phyloP scores from a whole-genome alignment of 768 basidiomycete species.

The Hygrocybe punicea region DNA sequence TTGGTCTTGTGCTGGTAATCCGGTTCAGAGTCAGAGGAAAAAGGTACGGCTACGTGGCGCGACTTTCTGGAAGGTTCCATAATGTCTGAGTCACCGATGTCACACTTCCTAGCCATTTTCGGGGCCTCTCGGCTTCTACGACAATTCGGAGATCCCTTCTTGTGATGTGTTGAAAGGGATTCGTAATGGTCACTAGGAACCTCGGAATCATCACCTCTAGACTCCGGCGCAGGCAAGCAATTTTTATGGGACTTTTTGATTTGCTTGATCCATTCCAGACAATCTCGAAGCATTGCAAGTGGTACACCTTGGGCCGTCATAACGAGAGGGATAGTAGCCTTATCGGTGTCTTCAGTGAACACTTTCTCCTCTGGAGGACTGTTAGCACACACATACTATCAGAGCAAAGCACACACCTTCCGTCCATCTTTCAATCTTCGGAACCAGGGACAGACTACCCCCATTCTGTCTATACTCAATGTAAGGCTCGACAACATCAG shows the following conservation, averaged over 20 bases:
- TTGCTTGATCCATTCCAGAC: neutral
- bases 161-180: too few relatives aligned
- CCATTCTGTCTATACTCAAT: neutral
- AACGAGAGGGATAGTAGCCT: neutral
- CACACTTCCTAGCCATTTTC: too few relatives aligned
- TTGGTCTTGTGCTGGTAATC: too few relatives aligned
- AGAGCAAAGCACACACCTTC: neutral
- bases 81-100: too few relatives aligned
- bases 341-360: neutral
- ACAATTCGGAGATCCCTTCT: too few relatives aligned
- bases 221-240: too few relatives aligned
- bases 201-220: too few relatives aligned
- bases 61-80: too few relatives aligned
- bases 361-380: neutral
- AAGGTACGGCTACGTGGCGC: too few relatives aligned
- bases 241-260: neutral
- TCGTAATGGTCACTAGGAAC: too few relatives aligned
- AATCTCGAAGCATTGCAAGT: neutral
- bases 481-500: neutral
- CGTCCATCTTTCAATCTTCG: neutral
- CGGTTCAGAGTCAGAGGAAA: too few relatives aligned
- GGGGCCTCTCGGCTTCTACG: too few relatives aligned
- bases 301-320: neutral
- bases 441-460: neutral
- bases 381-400: neutral